Evolutionary conservation across 2,329 filamentous ascomycete genomes (phyloP), one percentile per base, ranked within the genome.

Genomic region (Trichoderma asperellum): DNA sequence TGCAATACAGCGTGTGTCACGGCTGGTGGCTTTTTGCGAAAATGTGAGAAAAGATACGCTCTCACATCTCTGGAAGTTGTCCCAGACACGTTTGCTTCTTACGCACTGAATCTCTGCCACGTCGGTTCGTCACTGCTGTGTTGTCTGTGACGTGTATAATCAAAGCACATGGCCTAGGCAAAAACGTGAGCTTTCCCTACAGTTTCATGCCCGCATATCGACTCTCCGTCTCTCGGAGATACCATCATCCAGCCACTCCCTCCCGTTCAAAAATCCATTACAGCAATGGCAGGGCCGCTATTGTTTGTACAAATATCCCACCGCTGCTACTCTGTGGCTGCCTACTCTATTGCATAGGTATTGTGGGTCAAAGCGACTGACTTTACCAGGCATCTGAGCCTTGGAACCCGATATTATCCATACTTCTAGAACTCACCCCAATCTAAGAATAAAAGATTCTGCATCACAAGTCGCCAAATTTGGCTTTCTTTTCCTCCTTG

Each of bases 331-430:
- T 32, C n/a, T 32, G 52, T 64, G 53, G 49, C 61, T 64, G 52
- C 61, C 52, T 64, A 35, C 37, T 58, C 63, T 49, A 18, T 18
- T 49, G 55, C 63, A 58, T 57, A 43, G 18, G 7, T 43, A 57
- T 35, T 66, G 63, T 58, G 63, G 63, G 63, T 58, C 63, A 37
- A 47, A 32, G 29, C 11, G 11, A 34, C 56, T 65, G 29, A 65
- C 52, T 37, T 58, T 66, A 29, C 29, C 37, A 29, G 27, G 34
- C 61, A 56, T 43, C 43, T 47, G 53, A 49, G 37, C 53, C 53
- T 66, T 58, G 63, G 52, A 49, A 56, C 63, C 63, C 40, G 63
- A 66, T 49, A 24, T 58, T 47, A 55, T 47, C 47, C 37, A 21
- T 35, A 27, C 7, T 34, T 66, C n/a, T 34, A 34, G 57, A 66